Base-by-base conservation (phyloP, 495 filamentous ascomycete species). In the Hypoxylon cercidicola region DNA sequence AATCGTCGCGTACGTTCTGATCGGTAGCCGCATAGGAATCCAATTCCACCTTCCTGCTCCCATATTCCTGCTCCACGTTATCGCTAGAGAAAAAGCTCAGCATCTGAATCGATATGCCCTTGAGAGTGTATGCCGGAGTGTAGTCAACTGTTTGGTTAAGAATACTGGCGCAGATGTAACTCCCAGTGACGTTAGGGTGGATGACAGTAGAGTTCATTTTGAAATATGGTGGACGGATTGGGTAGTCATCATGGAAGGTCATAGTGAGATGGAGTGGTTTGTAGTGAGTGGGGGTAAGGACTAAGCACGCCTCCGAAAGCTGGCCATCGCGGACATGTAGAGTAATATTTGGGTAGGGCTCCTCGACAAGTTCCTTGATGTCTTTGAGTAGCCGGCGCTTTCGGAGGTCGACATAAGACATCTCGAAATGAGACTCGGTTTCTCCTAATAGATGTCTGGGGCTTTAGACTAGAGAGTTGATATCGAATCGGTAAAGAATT, bases 1-100 rank as follows among this genome's bases (percentile, higher is more conserved):
- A 69, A 2, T 37, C 19, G 9, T 62, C 59, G 12, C n/a, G 2
- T 9, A 40, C n/a, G 0, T 1, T 0, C 0, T 18, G 16, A 23
- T 55, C 37, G 4, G 6, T 4, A 2, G 18, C 30, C 28, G 23
- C 44, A 40, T 45, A 63, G 0, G 0, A 7, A 6, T 32, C 23
- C 16, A 72, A 40, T 2, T 40, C 13, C 23, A 41, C 39, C 4
- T 25, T 13, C n/a, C 12, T 52, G 1, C 2, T n/a, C 1, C 56
- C 60, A 20, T 53, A 30, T 3, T 71, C 69, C 50, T 84, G 79
- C 52, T 83, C 81, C 15, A 84, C 34, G 41, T 55, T 72, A 62
- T 83, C 79, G 60, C 84, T 81, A 62, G 81, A 77, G 76, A 88
- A 81, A 78, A 89, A 84, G 76, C 82, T 87, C 68, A 89, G 78